phyloP scores from a whole-genome alignment of 202 grass and related monocot species.

The Cymbopogon flexuosus region DNA sequence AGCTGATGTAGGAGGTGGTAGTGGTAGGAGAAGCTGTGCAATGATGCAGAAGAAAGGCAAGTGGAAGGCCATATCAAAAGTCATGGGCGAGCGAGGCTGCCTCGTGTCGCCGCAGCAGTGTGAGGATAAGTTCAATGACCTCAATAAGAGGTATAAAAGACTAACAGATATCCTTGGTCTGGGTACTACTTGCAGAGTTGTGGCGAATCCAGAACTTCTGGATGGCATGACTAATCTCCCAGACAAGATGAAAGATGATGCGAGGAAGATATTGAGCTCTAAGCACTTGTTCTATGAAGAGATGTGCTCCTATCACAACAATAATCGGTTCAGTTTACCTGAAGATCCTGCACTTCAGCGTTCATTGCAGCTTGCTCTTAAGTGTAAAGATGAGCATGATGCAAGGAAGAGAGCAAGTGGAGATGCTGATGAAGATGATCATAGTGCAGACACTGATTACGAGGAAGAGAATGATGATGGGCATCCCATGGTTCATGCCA shows the following conservation, averaged over 20 bases:
- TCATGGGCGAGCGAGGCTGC: slow-evolving; percentile 75
- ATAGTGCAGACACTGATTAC: slow-evolving; percentile 59
- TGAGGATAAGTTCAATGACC: slow-evolving; percentile 89
- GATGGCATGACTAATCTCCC: slow-evolving; percentile 64
- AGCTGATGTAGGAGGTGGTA: slow-evolving; percentile 51
- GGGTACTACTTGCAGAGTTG: slow-evolving; percentile 72
- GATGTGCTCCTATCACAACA: slow-evolving; percentile 94
- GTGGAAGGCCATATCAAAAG: slow-evolving; percentile 96
- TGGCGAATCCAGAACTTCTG: slow-evolving; percentile 58
- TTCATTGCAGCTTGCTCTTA: slow-evolving; percentile 64
- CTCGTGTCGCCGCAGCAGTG: slow-evolving; percentile 89
- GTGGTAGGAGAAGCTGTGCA: slow-evolving; percentile 54
- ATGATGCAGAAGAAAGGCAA: slow-evolving; percentile 94
- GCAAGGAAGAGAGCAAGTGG: slow-evolving; percentile 43
- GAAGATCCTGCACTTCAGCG: slow-evolving; percentile 69
- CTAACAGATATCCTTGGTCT: slow-evolving; percentile 84
- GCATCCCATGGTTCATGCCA: slow-evolving; percentile 25
- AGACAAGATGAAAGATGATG: slow-evolving; percentile 75
- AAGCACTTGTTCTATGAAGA: slow-evolving; percentile 91
- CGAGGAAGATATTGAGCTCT: slow-evolving; percentile 78
- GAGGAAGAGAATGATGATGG: slow-evolving; percentile 67
- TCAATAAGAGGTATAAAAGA: slow-evolving; percentile 92
- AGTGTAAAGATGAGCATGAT: slow-evolving; percentile 68
- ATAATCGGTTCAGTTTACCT: slow-evolving; percentile 72
- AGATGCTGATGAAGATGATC: slow-evolving; percentile 74